A percentile compares a stretch with the other conserved stretches of the same genome.
These are phyloP conservation scores for Citrullus amarus DNA, from an alignment of 306 rosid genomes.

Conservation along the genomic window DNA sequence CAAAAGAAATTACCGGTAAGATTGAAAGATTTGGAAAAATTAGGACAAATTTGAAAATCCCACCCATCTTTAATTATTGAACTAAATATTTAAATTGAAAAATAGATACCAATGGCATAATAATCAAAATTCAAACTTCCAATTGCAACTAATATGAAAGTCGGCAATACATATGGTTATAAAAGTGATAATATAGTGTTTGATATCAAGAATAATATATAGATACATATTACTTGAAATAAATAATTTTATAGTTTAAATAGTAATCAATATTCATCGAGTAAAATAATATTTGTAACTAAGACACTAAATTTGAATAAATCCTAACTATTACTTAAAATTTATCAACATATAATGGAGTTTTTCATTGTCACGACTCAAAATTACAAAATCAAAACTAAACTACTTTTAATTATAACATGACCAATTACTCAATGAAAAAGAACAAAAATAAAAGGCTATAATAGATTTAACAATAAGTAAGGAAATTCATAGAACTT, in stretches of 20 bases:
- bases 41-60: background rate
- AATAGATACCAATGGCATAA: background rate
- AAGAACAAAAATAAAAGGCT: no score
- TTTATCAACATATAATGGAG: no score
- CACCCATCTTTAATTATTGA: background rate
- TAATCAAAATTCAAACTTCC: background rate
- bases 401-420: no score
- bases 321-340: no score
- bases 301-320: no score
- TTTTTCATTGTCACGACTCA: no score
- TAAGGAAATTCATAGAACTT: no score
- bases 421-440: no score
- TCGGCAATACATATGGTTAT: background rate
- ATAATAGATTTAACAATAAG: no score
- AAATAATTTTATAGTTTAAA: background rate
- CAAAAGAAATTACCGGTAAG: background rate
- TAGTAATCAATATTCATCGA: no score
- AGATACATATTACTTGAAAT: background rate
- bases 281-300: no score
- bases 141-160: background rate
- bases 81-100: background rate
- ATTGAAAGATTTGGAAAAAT: background rate
- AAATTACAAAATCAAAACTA: no score
- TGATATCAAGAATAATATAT: background rate
- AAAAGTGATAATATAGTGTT: background rate